phyloP scores from a whole-genome alignment of 805 yeast species.

The Priceomyces castillae region DNA sequence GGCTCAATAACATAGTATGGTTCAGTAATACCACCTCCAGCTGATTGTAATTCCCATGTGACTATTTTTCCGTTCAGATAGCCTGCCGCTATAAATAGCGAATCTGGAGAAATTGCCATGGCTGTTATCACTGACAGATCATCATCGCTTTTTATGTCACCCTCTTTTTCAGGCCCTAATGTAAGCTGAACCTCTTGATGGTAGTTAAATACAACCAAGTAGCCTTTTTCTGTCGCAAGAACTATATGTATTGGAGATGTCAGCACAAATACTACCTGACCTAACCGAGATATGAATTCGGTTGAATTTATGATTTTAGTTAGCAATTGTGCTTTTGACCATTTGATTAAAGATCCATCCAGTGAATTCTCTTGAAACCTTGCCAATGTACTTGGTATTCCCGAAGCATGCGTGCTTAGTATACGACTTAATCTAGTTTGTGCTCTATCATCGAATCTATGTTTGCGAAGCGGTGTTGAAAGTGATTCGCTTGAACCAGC shows the following conservation, averaged over 20 bases:
- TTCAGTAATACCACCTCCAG: constrained; percentile 41
- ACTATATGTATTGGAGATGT: constrained; percentile 42
- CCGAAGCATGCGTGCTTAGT: constrained; percentile 8
- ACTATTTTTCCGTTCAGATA: constrained; percentile 60
- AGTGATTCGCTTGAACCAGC: constrained; percentile 4
- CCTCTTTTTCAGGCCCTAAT: constrained; percentile 37
- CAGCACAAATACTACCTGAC: constrained; percentile 20
- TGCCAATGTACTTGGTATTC: neutral
- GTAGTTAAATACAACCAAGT: constrained; percentile 63
- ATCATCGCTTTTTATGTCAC: constrained; percentile 15
- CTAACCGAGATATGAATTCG: constrained; percentile 22
- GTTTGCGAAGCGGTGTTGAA: constrained; percentile 14
- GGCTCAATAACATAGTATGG: constrained; percentile 43
- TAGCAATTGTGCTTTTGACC: constrained; percentile 25
- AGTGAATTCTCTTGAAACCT: neutral
- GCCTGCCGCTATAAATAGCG: constrained; percentile 68
- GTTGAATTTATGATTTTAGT: constrained; percentile 18
- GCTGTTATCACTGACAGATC: constrained; percentile 39
- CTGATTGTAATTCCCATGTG: constrained; percentile 57
- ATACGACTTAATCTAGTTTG: constrained; percentile 27
- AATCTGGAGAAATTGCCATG: constrained; percentile 64
- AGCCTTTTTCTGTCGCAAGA: constrained; percentile 71
- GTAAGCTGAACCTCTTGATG: constrained; percentile 54
- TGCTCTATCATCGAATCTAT: constrained; percentile 38
- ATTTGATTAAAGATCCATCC: constrained; percentile 15